Evolutionary conservation across 2,329 filamentous ascomycete genomes (phyloP).

Genomic region (Pyrenochaeta sp.): DNA sequence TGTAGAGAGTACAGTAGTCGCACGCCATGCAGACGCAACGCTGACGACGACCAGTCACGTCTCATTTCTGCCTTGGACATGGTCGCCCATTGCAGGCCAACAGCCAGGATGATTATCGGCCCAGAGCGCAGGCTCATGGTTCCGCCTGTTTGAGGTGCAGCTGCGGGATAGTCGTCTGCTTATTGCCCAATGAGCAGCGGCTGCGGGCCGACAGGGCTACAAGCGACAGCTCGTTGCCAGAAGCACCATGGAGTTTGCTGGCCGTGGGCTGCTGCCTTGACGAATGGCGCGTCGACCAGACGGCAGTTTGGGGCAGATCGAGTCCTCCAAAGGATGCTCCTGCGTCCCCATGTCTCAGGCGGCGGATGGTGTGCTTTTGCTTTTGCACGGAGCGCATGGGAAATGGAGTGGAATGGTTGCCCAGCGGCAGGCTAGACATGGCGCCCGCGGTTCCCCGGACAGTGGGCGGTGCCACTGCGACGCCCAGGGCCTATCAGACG

Average conservation of each 20-base stretch:
- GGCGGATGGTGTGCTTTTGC: constrained; percentile 7
- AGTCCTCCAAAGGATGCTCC: no score
- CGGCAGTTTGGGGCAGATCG: background rate
- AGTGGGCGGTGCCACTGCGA: background rate
- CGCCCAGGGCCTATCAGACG: constrained; percentile 22
- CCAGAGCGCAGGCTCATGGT: constrained; percentile 18
- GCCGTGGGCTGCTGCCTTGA: constrained; percentile 24
- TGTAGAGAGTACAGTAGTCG: no score
- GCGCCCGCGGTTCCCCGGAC: constrained; percentile 13
- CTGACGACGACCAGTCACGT: constrained; percentile 30
- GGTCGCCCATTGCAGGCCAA: constrained; percentile 20
- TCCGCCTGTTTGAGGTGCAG: constrained; percentile 21
- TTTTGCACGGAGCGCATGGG: constrained; percentile 3
- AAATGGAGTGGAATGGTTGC: constrained; percentile 9
- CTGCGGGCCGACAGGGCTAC: constrained; percentile 15
- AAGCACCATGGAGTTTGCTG: constrained; percentile 7
- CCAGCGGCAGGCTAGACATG: constrained; percentile 12
- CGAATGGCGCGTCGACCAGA: constrained; percentile 1
- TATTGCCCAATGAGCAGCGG: constrained; percentile 22
- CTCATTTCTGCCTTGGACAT: constrained; percentile 27
- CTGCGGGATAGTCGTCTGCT: constrained; percentile 23
- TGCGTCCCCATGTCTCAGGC: constrained; percentile 5
- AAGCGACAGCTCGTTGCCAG: constrained; percentile 21
- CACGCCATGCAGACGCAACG: constrained; percentile 18
- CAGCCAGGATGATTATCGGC: constrained; percentile 17